A percentile compares a stretch with the other conserved stretches of the same genome.
Evolutionary conservation across 2,329 filamentous ascomycete species (phyloP).

Genomic region (Drechslera avenae): DNA sequence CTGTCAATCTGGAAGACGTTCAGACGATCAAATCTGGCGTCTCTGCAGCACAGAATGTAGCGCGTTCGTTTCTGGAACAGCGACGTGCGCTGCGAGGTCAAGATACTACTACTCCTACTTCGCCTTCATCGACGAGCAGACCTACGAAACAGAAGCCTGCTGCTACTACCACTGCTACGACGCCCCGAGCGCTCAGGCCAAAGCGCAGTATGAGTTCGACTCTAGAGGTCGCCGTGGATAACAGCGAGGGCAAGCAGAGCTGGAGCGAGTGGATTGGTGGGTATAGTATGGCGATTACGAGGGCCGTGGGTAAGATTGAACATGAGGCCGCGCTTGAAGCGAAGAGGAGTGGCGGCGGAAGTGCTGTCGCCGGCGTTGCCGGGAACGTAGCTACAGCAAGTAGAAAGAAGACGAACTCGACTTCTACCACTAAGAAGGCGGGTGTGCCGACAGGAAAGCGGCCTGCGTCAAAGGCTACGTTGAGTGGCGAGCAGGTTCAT

Average conservation of each 20-base stretch:
- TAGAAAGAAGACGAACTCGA: constrained; percentile 7
- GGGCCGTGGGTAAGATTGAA: constrained; percentile 46
- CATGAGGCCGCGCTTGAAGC: constrained; percentile 44
- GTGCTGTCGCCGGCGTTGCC: background rate
- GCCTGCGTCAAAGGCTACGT: constrained; percentile 23
- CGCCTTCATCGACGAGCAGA: background rate
- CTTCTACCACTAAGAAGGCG: constrained; percentile 8
- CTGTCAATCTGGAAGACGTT: constrained; percentile 40
- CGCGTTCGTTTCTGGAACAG: constrained; percentile 40
- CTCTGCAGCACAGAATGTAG: constrained; percentile 42
- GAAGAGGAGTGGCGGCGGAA: constrained; percentile 12
- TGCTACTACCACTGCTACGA: constrained; percentile 2
- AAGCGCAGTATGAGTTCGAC: constrained; percentile 16
- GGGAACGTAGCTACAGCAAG: background rate
- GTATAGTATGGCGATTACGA: constrained; percentile 44
- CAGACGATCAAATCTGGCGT: constrained; percentile 44
- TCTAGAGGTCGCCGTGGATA: constrained; percentile 23
- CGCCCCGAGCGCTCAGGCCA: constrained; percentile 4
- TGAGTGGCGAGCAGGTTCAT: constrained; percentile 35
- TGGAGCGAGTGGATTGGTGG: constrained; percentile 49
- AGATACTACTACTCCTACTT: background rate
- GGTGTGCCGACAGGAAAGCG: constrained; percentile 15
- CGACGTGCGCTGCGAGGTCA: constrained; percentile 21
- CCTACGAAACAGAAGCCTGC: background rate
- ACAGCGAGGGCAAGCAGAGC: constrained; percentile 30